A percentile compares a stretch with the other conserved stretches of the same genome.
phyloP scores from a whole-genome alignment of 2,329 filamentous ascomycete genomes.

The Trichoderma aggressivum region DNA sequence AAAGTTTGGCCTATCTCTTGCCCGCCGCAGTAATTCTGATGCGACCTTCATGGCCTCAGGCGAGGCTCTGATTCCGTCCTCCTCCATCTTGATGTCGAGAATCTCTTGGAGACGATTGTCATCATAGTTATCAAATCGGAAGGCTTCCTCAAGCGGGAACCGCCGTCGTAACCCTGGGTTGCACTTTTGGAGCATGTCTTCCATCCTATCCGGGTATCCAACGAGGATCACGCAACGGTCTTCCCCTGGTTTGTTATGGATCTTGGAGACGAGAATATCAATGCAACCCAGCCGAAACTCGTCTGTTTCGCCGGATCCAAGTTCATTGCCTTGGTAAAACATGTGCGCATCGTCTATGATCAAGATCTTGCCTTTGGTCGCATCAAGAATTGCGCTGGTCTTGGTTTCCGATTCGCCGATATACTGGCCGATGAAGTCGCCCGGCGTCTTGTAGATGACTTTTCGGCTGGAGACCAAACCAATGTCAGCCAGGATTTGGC shows the following conservation, averaged over 20 bases:
- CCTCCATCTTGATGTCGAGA: neutral
- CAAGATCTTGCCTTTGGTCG: constrained; percentile 61
- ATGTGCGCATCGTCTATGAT: constrained; percentile 69
- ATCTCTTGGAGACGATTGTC: neutral
- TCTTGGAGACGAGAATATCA: neutral
- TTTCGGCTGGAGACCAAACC: constrained; percentile 59
- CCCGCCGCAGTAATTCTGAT: neutral
- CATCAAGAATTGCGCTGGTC: constrained; percentile 54
- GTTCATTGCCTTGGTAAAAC: neutral
- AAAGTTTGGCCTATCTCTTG: neutral
- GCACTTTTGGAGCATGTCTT: neutral
- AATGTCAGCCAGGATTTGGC: constrained; percentile 71
- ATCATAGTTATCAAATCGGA: neutral
- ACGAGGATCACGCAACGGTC: neutral
- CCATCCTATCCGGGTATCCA: neutral
- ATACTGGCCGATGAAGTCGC: constrained; percentile 65
- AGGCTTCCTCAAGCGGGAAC: neutral
- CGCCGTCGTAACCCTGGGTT: neutral
- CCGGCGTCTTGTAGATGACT: constrained; percentile 54
- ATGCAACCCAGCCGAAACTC: neutral
- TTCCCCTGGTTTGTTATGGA: neutral
- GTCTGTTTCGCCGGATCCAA: neutral
- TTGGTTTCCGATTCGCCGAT: constrained; percentile 68
- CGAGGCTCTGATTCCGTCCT: neutral
- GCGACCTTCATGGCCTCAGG: neutral